These are phyloP conservation scores for Hygrocybe coccinea DNA, from an alignment of 768 basidiomycete species.

Conservation along the genomic window DNA sequence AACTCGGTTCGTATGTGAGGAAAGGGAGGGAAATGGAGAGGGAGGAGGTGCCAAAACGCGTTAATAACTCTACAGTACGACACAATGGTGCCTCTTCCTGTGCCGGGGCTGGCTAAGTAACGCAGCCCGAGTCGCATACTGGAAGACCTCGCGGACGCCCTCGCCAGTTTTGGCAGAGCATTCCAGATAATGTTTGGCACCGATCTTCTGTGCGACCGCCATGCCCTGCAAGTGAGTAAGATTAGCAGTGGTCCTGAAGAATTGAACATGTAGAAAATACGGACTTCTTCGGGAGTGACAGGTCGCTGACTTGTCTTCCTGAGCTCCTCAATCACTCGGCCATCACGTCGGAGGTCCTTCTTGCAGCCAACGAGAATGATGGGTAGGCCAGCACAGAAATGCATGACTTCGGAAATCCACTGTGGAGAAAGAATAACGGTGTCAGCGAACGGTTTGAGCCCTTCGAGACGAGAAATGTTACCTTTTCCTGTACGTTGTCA, in stretches of 20 bases:
- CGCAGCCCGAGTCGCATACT: slow-evolving; percentile 91
- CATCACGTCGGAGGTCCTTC: slow-evolving; percentile 95
- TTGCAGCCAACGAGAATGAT: slow-evolving; percentile 98
- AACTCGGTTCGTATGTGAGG: background rate
- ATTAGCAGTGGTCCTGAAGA: slow-evolving; percentile 3
- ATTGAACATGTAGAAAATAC: slow-evolving; percentile 14
- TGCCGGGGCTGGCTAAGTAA: slow-evolving; percentile 58
- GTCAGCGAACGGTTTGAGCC: background rate
- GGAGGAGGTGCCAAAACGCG: too few relatives aligned
- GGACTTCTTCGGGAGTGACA: slow-evolving; percentile 87
- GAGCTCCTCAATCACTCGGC: slow-evolving; percentile 89
- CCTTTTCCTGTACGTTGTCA: slow-evolving; percentile 99
- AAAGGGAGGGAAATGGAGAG: background rate
- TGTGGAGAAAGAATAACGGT: slow-evolving; percentile 27
- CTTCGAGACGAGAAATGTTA: slow-evolving; percentile 32
- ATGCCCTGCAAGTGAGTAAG: slow-evolving; percentile 58
- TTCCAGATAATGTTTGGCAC: slow-evolving; percentile 93
- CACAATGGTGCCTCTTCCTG: slow-evolving; percentile 36
- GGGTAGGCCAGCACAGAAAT: slow-evolving; percentile 91
- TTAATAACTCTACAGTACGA: slow-evolving; percentile 25
- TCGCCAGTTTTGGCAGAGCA: slow-evolving; percentile 96
- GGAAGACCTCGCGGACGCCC: slow-evolving; percentile 97
- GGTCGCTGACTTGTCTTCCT: slow-evolving; percentile 92
- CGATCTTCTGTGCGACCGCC: slow-evolving; percentile 94
- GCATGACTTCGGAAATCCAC: slow-evolving; percentile 99